phyloP scores from a whole-genome alignment of 2,329 filamentous ascomycete genomes.

The Pseudogymnoascus pannorum region DNA sequence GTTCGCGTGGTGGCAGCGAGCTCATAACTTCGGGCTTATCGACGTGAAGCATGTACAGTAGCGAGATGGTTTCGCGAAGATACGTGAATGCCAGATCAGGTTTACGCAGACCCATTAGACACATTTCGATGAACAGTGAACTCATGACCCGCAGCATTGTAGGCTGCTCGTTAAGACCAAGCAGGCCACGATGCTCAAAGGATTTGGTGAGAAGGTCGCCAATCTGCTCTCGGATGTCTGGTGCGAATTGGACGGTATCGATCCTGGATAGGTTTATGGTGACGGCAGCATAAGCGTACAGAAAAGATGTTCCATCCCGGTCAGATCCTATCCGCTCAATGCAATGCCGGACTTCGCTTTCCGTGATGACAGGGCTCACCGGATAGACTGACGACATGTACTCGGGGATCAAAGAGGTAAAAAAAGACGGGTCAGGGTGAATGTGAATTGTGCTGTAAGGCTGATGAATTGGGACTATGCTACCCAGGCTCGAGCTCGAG shows the following conservation, averaged over 20 bases:
- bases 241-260: slow-evolving; percentile 23
- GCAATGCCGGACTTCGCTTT: slow-evolving; percentile 31
- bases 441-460: slow-evolving; percentile 12
- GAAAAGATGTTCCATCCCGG: slow-evolving; percentile 29
- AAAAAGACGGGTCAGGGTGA: slow-evolving; percentile 28
- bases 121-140: slow-evolving; percentile 47
- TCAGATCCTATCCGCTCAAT: slow-evolving; percentile 18
- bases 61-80: slow-evolving; percentile 42
- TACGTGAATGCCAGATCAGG: slow-evolving; percentile 43
- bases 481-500: background rate
- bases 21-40: slow-evolving; percentile 32
- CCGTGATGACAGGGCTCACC: slow-evolving; percentile 38
- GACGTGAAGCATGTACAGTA: slow-evolving; percentile 38
- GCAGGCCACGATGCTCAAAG: slow-evolving; percentile 31
- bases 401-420: slow-evolving; percentile 37
- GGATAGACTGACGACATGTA: slow-evolving; percentile 40
- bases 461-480: background rate
- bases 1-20: slow-evolving; percentile 30
- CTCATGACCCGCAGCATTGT: slow-evolving; percentile 42
- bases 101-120: slow-evolving; percentile 40
- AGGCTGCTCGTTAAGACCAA: slow-evolving; percentile 33
- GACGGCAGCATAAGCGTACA: slow-evolving; percentile 38
- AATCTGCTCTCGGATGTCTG: slow-evolving; percentile 27
- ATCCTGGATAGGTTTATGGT: slow-evolving; percentile 36
- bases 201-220: slow-evolving; percentile 27